Conservation (phyloP, 768 basidiomycete genomes). For the Suillus sp. region DNA sequence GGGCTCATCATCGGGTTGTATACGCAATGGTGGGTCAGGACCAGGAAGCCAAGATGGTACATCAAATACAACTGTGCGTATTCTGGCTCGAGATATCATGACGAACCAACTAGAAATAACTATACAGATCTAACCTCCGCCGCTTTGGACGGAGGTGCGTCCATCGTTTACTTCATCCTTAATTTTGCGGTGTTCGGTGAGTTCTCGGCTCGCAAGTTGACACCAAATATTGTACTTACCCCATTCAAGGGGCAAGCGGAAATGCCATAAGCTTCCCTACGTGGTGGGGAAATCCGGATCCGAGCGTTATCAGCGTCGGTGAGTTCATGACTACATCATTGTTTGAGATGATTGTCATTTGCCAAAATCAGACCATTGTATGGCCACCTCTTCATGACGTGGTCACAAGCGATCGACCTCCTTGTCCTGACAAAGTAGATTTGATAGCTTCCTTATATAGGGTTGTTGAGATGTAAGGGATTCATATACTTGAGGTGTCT, state of each 20-base stretch:
- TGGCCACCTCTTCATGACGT: background rate
- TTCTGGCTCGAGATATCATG: background rate
- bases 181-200: conserved; percentile 37
- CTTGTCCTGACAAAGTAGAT: background rate
- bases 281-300: conserved; percentile 44
- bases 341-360: background rate
- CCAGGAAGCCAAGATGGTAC: conserved; percentile 46
- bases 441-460: background rate
- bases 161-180: conserved; percentile 52
- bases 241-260: conserved; percentile 42
- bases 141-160: conserved; percentile 51
- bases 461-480: background rate
- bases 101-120: background rate
- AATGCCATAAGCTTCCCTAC: conserved; percentile 44
- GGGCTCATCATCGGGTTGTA: conserved; percentile 52
- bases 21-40: conserved; percentile 53
- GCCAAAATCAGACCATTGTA: conserved; percentile 5
- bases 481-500: background rate
- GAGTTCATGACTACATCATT: background rate
- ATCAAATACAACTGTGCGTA: conserved; percentile 38
- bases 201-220: background rate
- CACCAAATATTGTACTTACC: conserved; percentile 35
- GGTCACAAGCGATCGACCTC: background rate
- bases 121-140: conserved; percentile 44
- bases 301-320: conserved; percentile 18